Evolutionary conservation across 495 filamentous ascomycete genomes (phyloP).

Genomic region (Thozetella sp.): DNA sequence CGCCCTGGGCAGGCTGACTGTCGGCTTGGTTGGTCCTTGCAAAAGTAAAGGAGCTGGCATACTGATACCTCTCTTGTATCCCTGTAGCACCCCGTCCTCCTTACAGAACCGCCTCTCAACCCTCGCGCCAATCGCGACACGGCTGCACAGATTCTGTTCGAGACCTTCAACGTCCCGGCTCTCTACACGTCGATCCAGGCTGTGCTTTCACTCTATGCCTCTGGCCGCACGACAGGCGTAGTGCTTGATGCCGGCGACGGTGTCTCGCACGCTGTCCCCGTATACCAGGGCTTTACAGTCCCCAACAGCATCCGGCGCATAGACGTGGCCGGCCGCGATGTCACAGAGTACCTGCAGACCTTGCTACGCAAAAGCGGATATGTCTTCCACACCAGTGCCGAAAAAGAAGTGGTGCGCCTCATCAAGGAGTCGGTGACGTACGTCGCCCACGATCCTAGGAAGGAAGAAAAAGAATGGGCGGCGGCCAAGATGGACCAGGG

Average conservation of each 20-base stretch:
- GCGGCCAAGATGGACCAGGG: conserved; percentile 58
- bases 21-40: too few relatives aligned
- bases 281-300: conserved; percentile 97
- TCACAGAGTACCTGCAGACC: conserved; percentile 93
- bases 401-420: conserved; percentile 95
- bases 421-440: conserved; percentile 97
- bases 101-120: conserved; percentile 97
- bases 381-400: conserved; percentile 95
- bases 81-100: conserved; percentile 83
- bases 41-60: too few relatives aligned
- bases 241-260: conserved; percentile 96
- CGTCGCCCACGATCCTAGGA: conserved; percentile 86
- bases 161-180: conserved; percentile 97
- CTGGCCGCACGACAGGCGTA: conserved; percentile 93
- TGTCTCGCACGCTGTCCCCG: conserved; percentile 95
- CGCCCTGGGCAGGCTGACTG: too few relatives aligned
- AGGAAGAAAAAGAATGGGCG: conserved; percentile 96
- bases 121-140: conserved; percentile 94
- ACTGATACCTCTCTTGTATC: conserved; percentile 6
- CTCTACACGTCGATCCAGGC: conserved; percentile 97
- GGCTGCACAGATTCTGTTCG: conserved; percentile 96
- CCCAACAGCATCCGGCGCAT: conserved; percentile 92
- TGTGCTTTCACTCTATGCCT: conserved; percentile 94
- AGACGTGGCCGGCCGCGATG: conserved; percentile 96
- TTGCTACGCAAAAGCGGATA: conserved; percentile 90